These are phyloP conservation scores for Ordospora pajunii DNA, from an alignment of 371 early-diverging fungal species.

Conservation along the genomic window DNA sequence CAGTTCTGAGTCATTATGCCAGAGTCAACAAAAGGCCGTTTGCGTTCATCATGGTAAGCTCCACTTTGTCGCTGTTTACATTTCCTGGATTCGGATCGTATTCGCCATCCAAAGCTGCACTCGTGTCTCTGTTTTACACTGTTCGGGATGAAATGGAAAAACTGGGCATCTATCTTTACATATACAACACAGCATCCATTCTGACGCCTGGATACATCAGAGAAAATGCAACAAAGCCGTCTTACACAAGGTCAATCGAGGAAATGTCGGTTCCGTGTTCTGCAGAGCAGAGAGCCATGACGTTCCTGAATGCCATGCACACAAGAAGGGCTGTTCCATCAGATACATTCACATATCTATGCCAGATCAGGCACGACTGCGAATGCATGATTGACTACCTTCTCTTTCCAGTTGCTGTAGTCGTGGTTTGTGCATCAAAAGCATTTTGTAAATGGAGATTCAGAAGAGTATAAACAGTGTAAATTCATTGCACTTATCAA, in stretches of 20 bases:
- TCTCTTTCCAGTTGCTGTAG: conserved; percentile 33
- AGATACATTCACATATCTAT: conserved; percentile 39
- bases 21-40: conserved; percentile 65
- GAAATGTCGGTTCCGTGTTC: conserved; percentile 34
- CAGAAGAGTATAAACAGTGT: not conserved
- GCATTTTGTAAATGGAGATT: conserved; percentile 23
- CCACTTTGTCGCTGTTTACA: conserved; percentile 65
- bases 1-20: conserved; percentile 65
- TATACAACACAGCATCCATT: conserved; percentile 72
- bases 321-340: conserved; percentile 8
- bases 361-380: conserved; percentile 17
- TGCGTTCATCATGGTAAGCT: conserved; percentile 68
- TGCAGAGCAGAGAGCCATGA: conserved; percentile 21
- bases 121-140: conserved; percentile 64
- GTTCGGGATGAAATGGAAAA: conserved; percentile 68
- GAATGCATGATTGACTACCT: conserved; percentile 39
- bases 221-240: conserved; percentile 72
- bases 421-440: conserved; percentile 4
- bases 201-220: conserved; percentile 68
- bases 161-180: conserved; percentile 67
- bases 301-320: conserved; percentile 29
- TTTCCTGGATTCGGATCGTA: conserved; percentile 74
- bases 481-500: too few species aligned
- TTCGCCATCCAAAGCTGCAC: conserved; percentile 71
- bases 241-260: conserved; percentile 71